Conservation (phyloP, 805 yeast species). For the Isabelozyma rhagii region DNA sequence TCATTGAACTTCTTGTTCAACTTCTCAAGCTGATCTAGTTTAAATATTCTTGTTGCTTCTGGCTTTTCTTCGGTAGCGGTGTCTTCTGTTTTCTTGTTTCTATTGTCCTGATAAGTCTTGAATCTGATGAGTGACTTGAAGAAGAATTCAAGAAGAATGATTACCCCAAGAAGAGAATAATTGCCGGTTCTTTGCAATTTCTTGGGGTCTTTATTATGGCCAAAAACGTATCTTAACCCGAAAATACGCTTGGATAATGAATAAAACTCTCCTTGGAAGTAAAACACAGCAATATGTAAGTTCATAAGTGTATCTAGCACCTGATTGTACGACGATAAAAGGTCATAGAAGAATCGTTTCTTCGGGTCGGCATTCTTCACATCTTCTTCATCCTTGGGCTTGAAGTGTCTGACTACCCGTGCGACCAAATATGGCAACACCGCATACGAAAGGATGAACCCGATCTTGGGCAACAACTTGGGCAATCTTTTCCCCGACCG, state of each 20-base stretch:
- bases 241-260: conserved; percentile 70
- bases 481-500: conserved; percentile 53
- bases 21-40: conserved; percentile 2
- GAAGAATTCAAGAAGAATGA: conserved; percentile 52
- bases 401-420: conserved; percentile 19
- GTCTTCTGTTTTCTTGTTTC: conserved; percentile 10
- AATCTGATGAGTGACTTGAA: conserved; percentile 40
- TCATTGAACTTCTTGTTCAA: not conserved
- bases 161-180: conserved; percentile 71
- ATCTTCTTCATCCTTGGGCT: conserved; percentile 13
- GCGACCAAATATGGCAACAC: conserved; percentile 57
- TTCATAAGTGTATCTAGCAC: conserved; percentile 55
- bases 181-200: conserved; percentile 48
- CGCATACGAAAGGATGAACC: conserved; percentile 60
- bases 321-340: conserved; percentile 40
- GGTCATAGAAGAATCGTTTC: conserved; percentile 8
- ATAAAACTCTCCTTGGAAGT: conserved; percentile 80
- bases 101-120: conserved; percentile 20
- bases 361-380: not conserved
- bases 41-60: not conserved
- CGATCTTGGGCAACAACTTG: conserved; percentile 41
- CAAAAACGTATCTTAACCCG: conserved; percentile 77
- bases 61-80: conserved; percentile 1
- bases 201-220: conserved; percentile 51
- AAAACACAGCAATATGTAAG: conserved; percentile 76